These are phyloP conservation scores for sweet orange (Citrus sinensis) DNA, from an alignment of 345 rosid species.

Conservation along the genomic window DNA sequence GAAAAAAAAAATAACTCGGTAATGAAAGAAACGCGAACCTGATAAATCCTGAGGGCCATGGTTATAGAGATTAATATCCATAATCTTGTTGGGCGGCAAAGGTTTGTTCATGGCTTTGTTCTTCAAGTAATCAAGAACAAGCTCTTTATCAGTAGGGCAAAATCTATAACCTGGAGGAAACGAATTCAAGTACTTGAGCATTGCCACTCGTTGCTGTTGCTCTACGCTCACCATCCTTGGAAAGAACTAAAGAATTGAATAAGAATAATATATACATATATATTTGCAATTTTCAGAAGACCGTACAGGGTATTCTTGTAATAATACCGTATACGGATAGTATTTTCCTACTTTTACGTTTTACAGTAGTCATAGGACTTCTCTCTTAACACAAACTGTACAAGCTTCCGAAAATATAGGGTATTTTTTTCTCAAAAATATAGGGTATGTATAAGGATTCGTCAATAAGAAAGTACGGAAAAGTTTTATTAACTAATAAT, in stretches of 20 bases:
- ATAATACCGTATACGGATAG: too few relatives aligned
- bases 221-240: not conserved
- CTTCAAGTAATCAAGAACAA: not conserved
- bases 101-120: not conserved
- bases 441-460: too few relatives aligned
- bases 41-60: not conserved
- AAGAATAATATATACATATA: too few relatives aligned
- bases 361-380: too few relatives aligned
- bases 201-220: not conserved
- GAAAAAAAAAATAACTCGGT: not conserved
- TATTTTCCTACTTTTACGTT: too few relatives aligned
- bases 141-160: not conserved
- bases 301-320: too few relatives aligned
- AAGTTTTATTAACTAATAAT: too few relatives aligned
- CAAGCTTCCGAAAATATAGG: too few relatives aligned
- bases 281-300: too few relatives aligned
- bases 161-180: not conserved
- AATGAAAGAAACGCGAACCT: not conserved
- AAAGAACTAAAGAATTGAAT: not conserved
- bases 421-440: too few relatives aligned
- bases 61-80: not conserved
- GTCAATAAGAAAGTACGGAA: too few relatives aligned
- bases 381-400: too few relatives aligned
- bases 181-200: not conserved
- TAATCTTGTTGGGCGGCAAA: not conserved